A percentile compares a stretch with the other conserved stretches of the same genome.
These are phyloP conservation scores for Trichosporon inkin DNA, from an alignment of 1,284 basidiomycete genomes.

Conservation along the genomic window DNA sequence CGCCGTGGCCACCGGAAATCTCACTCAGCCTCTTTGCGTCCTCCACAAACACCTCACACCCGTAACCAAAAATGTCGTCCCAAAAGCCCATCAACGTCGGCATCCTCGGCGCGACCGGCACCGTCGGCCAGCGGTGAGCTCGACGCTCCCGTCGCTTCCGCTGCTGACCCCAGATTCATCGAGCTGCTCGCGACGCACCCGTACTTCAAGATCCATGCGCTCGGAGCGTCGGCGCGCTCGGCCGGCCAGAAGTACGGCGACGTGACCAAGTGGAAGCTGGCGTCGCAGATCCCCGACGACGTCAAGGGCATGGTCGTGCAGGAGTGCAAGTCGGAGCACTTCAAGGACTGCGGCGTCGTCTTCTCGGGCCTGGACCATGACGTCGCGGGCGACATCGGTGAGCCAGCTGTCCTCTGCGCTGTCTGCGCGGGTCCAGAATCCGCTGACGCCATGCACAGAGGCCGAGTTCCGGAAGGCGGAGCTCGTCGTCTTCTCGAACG, in stretches of 20 bases:
- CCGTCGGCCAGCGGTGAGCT: slow-evolving; percentile 73
- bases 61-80: slow-evolving; percentile 22
- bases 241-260: slow-evolving; percentile 78
- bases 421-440: no score
- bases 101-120: slow-evolving; percentile 93
- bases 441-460: slow-evolving; percentile 58
- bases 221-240: slow-evolving; percentile 86
- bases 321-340: slow-evolving; percentile 74
- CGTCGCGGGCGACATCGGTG: slow-evolving; percentile 91
- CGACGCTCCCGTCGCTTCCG: neutral
- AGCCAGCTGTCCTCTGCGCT: slow-evolving; percentile 30
- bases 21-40: neutral
- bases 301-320: slow-evolving; percentile 69
- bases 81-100: slow-evolving; percentile 69
- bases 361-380: slow-evolving; percentile 95
- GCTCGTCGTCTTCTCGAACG: slow-evolving; percentile 91
- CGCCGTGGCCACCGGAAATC: no score
- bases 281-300: slow-evolving; percentile 64
- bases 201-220: slow-evolving; percentile 78
- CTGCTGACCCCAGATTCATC: slow-evolving; percentile 61
- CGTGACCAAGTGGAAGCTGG: slow-evolving; percentile 88
- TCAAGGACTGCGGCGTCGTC: slow-evolving; percentile 77
- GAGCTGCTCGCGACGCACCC: slow-evolving; percentile 82
- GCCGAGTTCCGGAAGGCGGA: slow-evolving; percentile 80
- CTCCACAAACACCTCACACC: neutral